These are phyloP conservation scores for Allantophomopsis lycopodina DNA, from an alignment of 2,329 filamentous ascomycete genomes.

Conservation along the genomic window DNA sequence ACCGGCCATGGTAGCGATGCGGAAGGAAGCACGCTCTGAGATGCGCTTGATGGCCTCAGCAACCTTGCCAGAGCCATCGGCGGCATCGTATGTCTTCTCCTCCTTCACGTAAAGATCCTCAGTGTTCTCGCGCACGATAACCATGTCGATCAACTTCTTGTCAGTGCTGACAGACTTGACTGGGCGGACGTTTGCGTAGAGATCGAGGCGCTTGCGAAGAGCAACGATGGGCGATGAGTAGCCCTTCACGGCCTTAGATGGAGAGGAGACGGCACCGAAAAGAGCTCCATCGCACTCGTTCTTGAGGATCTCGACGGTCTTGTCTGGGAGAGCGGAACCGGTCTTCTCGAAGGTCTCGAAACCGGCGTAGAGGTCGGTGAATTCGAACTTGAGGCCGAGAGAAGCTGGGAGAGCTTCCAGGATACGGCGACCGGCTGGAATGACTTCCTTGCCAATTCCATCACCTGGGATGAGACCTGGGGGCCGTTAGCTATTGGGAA, in stretches of 20 bases:
- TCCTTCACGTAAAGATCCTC: slow-evolving; percentile 90
- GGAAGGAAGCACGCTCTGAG: slow-evolving; percentile 66
- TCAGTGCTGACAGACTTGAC: slow-evolving; percentile 70
- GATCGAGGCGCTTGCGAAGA: slow-evolving; percentile 61
- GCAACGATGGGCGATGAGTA: slow-evolving; percentile 76
- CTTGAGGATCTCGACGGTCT: slow-evolving; percentile 79
- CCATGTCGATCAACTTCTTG: slow-evolving; percentile 42
- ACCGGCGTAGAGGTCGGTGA: slow-evolving; percentile 83
- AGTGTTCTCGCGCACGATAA: slow-evolving; percentile 74
- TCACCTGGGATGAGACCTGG: slow-evolving; percentile 92
- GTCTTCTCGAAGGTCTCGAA: slow-evolving; percentile 89
- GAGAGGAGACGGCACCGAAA: slow-evolving; percentile 91
- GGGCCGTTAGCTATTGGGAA: neutral
- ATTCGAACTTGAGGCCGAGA: slow-evolving; percentile 86
- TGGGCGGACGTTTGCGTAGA: slow-evolving; percentile 95
- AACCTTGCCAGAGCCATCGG: slow-evolving; percentile 60
- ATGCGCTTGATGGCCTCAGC: slow-evolving; percentile 98
- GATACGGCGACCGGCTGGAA: slow-evolving; percentile 80
- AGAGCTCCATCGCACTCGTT: slow-evolving; percentile 90
- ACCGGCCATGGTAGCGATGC: slow-evolving; percentile 87
- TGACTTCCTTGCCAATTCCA: slow-evolving; percentile 97
- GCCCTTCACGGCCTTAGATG: slow-evolving; percentile 76
- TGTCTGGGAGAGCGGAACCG: slow-evolving; percentile 76
- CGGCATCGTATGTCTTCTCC: slow-evolving; percentile 67
- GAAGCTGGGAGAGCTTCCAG: slow-evolving; percentile 88